Evolutionary conservation across 257 asterid genomes (phyloP), one percentile per base, ranked within the genome.

Genomic region (Eucommia ulmoides): DNA sequence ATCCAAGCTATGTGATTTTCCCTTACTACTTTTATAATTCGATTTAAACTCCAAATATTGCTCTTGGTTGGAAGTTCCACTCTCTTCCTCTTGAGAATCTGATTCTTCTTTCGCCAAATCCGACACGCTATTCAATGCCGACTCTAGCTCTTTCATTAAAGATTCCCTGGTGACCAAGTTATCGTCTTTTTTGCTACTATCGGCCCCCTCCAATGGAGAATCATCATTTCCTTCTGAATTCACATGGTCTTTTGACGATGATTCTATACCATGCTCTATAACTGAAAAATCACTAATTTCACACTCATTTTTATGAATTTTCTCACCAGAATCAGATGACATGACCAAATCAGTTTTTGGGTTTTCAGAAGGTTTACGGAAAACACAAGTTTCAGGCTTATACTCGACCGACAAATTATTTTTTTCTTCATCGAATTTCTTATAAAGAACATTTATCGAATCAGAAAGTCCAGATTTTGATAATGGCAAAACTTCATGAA

Each of bases 401-500:
- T 52, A 62, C 51, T 65, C 67, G 57, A 52, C 58, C 53, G 54
- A 23, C 18, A 8, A 65, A 55, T 49, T 54, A 51, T 18, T 49
- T 51, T 20, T 19, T 57, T 65, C 82, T 69, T 75, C 89, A 64
- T 88, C 84, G 59, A 79, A 68, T 65, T 84, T 89, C 64, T 70
- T 73, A 44, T 76, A 82, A 22, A 89, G 78, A 51, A 78, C 51
- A 56, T 76, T 69, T 59, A 80, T 78, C 1, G 94, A 75, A 55
- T 89, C 80, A 58, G 75, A 75, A 20, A 81, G 59, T 51, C 71
- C 84, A 0, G 84, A 69, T 48, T 55, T 79, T 38, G 77, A 56
- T 25, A 33, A 14, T 3, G 87, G 86, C 64, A 82, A 70, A 63
- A 85, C 71, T 73, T 91, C 96, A 52, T 83, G 96, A 64, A 82